phyloP scores from a whole-genome alignment of 129 eudicot species.

The Arctium lappa region DNA sequence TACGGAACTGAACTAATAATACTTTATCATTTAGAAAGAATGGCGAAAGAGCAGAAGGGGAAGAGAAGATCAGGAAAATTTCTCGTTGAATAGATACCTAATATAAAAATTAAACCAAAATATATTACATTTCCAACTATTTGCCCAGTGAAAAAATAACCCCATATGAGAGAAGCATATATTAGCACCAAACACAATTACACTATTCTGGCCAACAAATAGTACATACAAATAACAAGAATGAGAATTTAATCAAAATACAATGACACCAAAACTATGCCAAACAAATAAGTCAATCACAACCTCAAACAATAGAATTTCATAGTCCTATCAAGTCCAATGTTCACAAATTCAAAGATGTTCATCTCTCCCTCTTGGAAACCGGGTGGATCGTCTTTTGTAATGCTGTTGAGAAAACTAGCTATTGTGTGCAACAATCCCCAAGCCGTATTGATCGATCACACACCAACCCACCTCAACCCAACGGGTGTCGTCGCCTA shows the following conservation, averaged over 20 bases:
- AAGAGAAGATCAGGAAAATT: too few relatives aligned
- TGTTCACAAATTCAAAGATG: constrained; percentile 13
- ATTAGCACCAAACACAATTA: not conserved
- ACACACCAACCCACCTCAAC: constrained; percentile 16
- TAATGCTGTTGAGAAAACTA: constrained; percentile 16
- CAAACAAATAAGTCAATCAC: not conserved
- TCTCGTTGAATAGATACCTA: too few relatives aligned
- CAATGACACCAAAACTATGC: not conserved
- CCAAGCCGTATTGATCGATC: not conserved
- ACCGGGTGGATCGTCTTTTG: constrained; percentile 10
- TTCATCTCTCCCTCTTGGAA: not conserved
- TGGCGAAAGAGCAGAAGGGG: too few relatives aligned
- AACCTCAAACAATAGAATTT: constrained; percentile 7
- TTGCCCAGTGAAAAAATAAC: too few relatives aligned
- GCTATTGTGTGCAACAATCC: constrained; percentile 20
- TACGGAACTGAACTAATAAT: too few relatives aligned
- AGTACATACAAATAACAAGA: not conserved
- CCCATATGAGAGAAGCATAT: not conserved
- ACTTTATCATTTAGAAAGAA: too few relatives aligned
- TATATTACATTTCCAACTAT: too few relatives aligned
- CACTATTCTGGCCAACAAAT: not conserved
- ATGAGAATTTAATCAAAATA: not conserved
- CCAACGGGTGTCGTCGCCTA: constrained; percentile 34
- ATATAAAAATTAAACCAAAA: too few relatives aligned
- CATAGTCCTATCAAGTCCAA: not conserved